Evolutionary conservation across 441 rosid genomes (phyloP).

Genomic region (Syzygium syzygioides): DNA sequence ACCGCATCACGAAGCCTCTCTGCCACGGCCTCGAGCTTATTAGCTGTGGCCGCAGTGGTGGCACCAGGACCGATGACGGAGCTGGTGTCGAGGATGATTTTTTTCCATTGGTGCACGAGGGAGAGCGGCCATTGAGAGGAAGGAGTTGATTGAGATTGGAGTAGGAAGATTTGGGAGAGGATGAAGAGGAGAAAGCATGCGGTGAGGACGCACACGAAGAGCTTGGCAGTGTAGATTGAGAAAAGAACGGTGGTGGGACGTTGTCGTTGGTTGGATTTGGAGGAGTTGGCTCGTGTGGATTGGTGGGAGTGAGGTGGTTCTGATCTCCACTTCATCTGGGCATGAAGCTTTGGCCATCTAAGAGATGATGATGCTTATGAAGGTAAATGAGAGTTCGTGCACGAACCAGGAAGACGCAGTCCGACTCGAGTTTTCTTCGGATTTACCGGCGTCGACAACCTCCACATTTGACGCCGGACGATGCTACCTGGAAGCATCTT

Average conservation of each 20-base stretch:
- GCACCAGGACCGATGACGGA: neutral
- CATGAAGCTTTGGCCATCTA: neutral
- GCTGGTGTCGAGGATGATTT: neutral
- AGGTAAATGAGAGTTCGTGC: neutral
- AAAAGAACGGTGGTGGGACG: neutral
- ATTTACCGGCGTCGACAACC: neutral
- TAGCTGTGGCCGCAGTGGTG: neutral
- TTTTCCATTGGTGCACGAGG: conserved; percentile 12
- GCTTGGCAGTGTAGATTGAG: conserved; percentile 21
- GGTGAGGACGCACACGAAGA: conserved; percentile 24
- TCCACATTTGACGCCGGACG: neutral
- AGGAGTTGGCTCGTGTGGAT: neutral
- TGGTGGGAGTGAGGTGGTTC: neutral
- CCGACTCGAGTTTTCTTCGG: neutral
- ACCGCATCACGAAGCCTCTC: conserved; percentile 48
- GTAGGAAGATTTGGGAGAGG: conserved; percentile 27
- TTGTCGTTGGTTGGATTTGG: neutral
- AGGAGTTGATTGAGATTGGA: neutral
- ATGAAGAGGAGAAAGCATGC: conserved; percentile 24
- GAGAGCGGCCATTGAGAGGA: conserved; percentile 9
- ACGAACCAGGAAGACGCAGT: neutral
- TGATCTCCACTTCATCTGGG: neutral
- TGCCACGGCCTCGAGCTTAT: conserved; percentile 6
- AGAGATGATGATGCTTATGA: neutral
- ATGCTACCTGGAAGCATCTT: neutral